Conservation (phyloP, 2,329 filamentous ascomycete genomes). For the Sclerotinia sclerotiorum region DNA sequence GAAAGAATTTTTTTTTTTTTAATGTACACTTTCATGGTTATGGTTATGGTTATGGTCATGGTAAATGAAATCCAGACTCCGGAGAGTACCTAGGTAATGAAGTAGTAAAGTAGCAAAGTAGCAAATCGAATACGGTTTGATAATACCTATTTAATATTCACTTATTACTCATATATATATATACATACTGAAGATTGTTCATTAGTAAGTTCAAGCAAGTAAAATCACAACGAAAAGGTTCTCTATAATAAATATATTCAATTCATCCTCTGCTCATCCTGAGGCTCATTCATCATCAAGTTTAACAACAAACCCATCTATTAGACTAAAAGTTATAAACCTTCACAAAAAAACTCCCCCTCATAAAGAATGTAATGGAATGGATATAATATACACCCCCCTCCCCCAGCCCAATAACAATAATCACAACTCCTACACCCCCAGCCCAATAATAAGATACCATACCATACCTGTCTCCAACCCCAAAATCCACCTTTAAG, state of each 20-base stretch:
- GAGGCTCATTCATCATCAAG: neutral
- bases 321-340: neutral
- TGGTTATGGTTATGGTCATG: neutral
- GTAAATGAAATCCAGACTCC: neutral
- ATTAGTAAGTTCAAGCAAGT: neutral
- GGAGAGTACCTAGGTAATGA: neutral
- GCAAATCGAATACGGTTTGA: neutral
- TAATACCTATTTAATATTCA: neutral
- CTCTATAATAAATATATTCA: neutral
- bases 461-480: neutral
- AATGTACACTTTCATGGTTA: neutral
- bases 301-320: neutral
- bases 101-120: neutral
- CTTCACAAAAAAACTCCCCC: neutral
- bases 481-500: neutral
- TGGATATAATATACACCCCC: neutral
- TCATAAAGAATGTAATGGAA: constrained; percentile 3
- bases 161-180: neutral
- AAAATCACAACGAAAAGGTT: neutral
- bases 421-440: neutral
- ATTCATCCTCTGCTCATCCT: neutral
- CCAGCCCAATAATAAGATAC: neutral
- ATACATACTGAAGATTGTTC: neutral
- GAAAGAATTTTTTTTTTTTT: neutral
- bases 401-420: neutral